A percentile compares a stretch with the other conserved stretches of the same genome.
These are phyloP conservation scores for Phytophthora idaei DNA, from an alignment of 352 stramenopile genomes.

Conservation along the genomic window DNA sequence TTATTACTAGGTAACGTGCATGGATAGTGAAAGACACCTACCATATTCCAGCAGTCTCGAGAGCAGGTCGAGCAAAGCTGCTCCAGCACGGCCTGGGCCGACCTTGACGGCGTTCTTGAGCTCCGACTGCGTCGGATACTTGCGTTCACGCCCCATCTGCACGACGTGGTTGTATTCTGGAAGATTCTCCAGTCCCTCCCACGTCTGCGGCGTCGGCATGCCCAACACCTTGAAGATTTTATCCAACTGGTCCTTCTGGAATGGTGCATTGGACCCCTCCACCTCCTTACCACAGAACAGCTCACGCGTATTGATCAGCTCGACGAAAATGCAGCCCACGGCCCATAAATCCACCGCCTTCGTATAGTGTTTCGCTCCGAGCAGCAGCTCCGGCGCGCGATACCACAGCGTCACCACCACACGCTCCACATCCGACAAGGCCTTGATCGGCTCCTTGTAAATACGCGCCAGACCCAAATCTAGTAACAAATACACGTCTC, in stretches of 20 bases:
- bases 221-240: slow-evolving; percentile 93
- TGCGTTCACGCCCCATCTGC: slow-evolving; percentile 85
- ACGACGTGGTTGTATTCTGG: slow-evolving; percentile 85
- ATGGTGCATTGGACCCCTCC: slow-evolving; percentile 85
- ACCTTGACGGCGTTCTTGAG: slow-evolving; percentile 89
- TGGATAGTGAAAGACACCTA: slow-evolving; percentile 19
- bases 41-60: slow-evolving; percentile 84
- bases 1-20: neutral
- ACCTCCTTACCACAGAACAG: slow-evolving; percentile 91
- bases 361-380: slow-evolving; percentile 94
- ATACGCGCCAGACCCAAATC: slow-evolving; percentile 89
- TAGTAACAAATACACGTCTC: slow-evolving; percentile 9
- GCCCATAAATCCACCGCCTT: slow-evolving; percentile 97
- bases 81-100: slow-evolving; percentile 67
- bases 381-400: slow-evolving; percentile 92
- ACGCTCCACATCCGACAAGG: slow-evolving; percentile 86
- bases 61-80: slow-evolving; percentile 79
- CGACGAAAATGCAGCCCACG: slow-evolving; percentile 95
- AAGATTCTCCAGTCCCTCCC: slow-evolving; percentile 84
- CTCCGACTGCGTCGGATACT: slow-evolving; percentile 84
- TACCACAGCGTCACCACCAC: slow-evolving; percentile 98
- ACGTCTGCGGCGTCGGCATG: slow-evolving; percentile 83
- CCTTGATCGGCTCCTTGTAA: slow-evolving; percentile 90
- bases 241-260: slow-evolving; percentile 91
- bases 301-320: slow-evolving; percentile 89